Evolutionary conservation across 2,329 filamentous ascomycete species (phyloP), one percentile per base, ranked within the genome.

Genomic region (Alternaria longipes): DNA sequence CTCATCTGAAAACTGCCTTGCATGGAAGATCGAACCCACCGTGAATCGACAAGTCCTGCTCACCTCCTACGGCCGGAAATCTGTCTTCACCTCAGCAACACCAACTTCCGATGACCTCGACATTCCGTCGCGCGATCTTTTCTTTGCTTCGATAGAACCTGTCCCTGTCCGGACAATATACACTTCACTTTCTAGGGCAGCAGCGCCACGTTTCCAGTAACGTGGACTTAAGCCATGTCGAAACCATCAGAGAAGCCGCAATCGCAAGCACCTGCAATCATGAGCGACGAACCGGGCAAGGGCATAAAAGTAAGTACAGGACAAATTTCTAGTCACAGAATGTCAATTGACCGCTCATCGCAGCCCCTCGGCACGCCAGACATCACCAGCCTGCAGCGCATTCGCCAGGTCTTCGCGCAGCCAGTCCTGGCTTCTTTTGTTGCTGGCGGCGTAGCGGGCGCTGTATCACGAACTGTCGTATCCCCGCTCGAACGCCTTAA

Each of bases 391-490:
- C 62, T 74, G 47, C 64, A 77, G 55, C 73, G 68, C 55, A 53
- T 74, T 40, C 68, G 71, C 52, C 68, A 73, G 49, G 63, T 76
- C 42, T 62, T 97, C 64, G 90, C 93, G 9, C 91, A 97, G 66
- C 94, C 94, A 4, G 90, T 97, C 40, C 82, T 93, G 34, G 94
- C 95, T 42, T 94, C 95, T 34, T 99, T 99, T 75, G 91, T 96
- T 73, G 95, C 93, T 30, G 95, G 95, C 63, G 95, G 95, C 68
- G 89, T 97, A 22, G 95, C 95, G 16, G 95, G 95, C 60, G 95
- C 95, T 44, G 94, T 99, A n/a, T 98, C 95, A 32, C 89, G 95
- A 76, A 99, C 95, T 24, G 94, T 98, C 49, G 95, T 99, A 5
- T 98, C 94, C 16, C 95, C 95, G 4, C 88, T 99, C 38, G 95